Conservation (phyloP, 352 stramenopile species). For the Pythium vanterpoolii region DNA sequence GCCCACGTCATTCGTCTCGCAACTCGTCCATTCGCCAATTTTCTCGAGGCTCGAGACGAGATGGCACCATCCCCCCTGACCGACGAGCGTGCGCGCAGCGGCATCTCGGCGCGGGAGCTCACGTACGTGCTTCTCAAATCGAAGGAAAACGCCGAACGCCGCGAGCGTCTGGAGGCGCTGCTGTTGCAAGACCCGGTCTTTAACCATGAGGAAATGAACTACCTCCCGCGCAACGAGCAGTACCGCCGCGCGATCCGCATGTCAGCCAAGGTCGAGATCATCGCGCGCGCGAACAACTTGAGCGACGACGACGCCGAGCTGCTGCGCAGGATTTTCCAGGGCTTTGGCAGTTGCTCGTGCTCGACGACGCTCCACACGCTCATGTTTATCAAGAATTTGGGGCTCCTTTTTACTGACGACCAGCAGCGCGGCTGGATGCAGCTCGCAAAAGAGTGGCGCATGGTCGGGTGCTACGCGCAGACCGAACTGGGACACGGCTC, state of each 20-base stretch:
- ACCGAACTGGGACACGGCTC: slow-evolving; percentile 89
- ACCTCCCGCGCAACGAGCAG: slow-evolving; percentile 56
- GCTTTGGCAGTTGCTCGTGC: slow-evolving; percentile 46
- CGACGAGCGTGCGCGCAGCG: slow-evolving; percentile 41
- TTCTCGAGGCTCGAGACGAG: background rate
- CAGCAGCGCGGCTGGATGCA: slow-evolving; percentile 69
- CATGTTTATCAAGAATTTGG: slow-evolving; percentile 71
- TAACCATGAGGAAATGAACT: slow-evolving; percentile 62
- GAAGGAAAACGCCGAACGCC: slow-evolving; percentile 44
- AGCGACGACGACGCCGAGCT: slow-evolving; percentile 53
- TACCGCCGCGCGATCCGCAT: slow-evolving; percentile 58
- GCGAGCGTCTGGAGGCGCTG: slow-evolving; percentile 58
- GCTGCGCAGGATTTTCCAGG: slow-evolving; percentile 46
- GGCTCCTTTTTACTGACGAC: slow-evolving; percentile 59
- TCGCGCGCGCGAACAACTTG: slow-evolving; percentile 45
- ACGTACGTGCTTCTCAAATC: slow-evolving; percentile 59
- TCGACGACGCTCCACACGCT: slow-evolving; percentile 67
- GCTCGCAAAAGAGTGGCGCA: slow-evolving; percentile 59
- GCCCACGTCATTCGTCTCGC: background rate
- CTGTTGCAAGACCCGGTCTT: slow-evolving; percentile 58
- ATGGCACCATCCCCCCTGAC: slow-evolving; percentile 13
- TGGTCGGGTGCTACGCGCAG: slow-evolving; percentile 85
- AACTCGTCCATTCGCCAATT: background rate
- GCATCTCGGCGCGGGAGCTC: slow-evolving; percentile 51
- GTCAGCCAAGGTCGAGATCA: slow-evolving; percentile 52